These are phyloP conservation scores for Ceratocystis colombiana DNA, from an alignment of 2,329 filamentous ascomycete genomes.

Conservation along the genomic window DNA sequence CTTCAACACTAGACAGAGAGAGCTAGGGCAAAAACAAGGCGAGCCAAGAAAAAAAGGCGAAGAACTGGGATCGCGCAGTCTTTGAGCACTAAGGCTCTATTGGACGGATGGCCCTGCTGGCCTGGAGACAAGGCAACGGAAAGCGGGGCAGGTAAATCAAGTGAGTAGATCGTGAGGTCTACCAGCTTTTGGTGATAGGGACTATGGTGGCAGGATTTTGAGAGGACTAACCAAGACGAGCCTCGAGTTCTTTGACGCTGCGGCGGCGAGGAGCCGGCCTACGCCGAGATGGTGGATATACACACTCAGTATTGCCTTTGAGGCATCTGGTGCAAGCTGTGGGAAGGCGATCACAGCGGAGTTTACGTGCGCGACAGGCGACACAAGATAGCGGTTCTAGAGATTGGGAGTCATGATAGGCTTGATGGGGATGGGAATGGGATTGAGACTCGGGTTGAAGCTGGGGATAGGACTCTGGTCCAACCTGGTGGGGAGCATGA, in stretches of 20 bases:
- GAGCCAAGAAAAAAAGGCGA: no score
- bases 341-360: conserved; percentile 73
- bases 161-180: background rate
- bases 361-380: conserved; percentile 70
- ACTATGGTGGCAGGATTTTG: background rate
- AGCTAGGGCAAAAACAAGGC: no score
- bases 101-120: no score
- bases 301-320: conserved; percentile 63
- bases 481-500: no score
- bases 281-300: conserved; percentile 79
- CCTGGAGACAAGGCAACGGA: background rate
- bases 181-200: background rate
- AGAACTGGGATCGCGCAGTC: no score
- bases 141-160: background rate
- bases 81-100: no score
- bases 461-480: background rate
- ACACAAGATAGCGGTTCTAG: conserved; percentile 61
- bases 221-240: conserved; percentile 58
- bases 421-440: background rate
- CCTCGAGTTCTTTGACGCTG: conserved; percentile 85
- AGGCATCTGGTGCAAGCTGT: conserved; percentile 73
- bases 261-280: conserved; percentile 81
- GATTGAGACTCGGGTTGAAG: background rate
- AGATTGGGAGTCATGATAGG: conserved; percentile 19
- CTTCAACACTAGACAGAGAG: background rate